These are phyloP conservation scores for Penicillium oxalicum DNA, from an alignment of 2,329 filamentous ascomycete species.

Conservation along the genomic window DNA sequence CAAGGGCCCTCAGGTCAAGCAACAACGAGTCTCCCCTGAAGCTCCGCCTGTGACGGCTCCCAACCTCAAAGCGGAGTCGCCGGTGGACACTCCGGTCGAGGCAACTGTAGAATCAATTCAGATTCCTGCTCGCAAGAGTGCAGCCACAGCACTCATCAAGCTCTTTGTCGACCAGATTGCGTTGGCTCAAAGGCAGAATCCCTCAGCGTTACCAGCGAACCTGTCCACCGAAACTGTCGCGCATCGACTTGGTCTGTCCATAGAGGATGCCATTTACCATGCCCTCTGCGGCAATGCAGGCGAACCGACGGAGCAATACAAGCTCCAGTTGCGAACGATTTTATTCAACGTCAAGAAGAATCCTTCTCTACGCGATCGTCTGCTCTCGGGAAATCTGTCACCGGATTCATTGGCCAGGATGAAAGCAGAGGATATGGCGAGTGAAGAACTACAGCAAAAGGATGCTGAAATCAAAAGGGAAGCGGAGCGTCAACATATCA, in stretches of 20 bases:
- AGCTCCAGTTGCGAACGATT: conserved; percentile 65
- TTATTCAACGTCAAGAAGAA: conserved; percentile 88
- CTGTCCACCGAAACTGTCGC: conserved; percentile 59
- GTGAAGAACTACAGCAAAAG: conserved; percentile 71
- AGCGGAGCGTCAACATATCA: conserved; percentile 62
- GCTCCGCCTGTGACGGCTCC: conserved; percentile 17
- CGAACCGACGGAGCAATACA: conserved; percentile 52
- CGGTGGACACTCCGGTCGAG: conserved; percentile 27
- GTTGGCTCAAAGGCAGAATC: conserved; percentile 60
- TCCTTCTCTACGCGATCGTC: conserved; percentile 64
- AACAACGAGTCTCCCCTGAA: conserved; percentile 34
- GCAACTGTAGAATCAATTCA: conserved; percentile 48
- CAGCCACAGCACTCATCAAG: conserved; percentile 65
- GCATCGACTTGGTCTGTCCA: conserved; percentile 66
- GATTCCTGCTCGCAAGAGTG: conserved; percentile 58
- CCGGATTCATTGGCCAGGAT: conserved; percentile 78
- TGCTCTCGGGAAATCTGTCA: conserved; percentile 67
- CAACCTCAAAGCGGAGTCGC: conserved; percentile 31
- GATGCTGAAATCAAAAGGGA: conserved; percentile 52
- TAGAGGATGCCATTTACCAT: conserved; percentile 64
- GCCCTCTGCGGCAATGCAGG: conserved; percentile 47
- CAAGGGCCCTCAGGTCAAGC: conserved; percentile 39
- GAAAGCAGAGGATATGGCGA: conserved; percentile 85
- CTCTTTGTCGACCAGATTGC: conserved; percentile 61
- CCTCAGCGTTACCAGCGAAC: conserved; percentile 58